Conservation (phyloP, 75 land plant species). For the Cunninghamia lanceolata region DNA sequence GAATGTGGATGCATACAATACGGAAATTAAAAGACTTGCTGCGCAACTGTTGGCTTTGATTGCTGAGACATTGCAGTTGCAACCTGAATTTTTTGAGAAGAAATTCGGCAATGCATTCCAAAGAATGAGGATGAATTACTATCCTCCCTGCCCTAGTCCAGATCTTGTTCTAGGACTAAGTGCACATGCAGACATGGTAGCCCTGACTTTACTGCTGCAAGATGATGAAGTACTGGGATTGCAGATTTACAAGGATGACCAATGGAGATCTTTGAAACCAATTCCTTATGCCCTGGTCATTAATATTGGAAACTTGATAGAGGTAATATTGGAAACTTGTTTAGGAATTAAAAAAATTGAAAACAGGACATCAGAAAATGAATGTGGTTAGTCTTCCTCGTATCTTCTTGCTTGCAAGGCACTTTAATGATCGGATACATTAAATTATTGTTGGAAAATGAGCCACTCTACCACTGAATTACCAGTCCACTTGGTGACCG, state of each 20-base stretch:
- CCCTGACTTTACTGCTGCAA: conserved; percentile 22
- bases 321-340: conserved; percentile 18
- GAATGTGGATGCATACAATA: neutral
- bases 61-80: conserved; percentile 32
- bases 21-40: neutral
- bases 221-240: conserved; percentile 20
- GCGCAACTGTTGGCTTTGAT: conserved; percentile 6
- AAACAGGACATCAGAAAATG: too few relatives aligned
- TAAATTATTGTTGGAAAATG: too few relatives aligned
- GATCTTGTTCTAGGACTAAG: conserved; percentile 20
- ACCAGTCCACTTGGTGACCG: too few relatives aligned
- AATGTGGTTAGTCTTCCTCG: too few relatives aligned
- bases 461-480: too few relatives aligned
- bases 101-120: too few relatives aligned
- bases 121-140: too few relatives aligned
- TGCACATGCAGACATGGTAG: conserved; percentile 18
- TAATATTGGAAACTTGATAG: conserved; percentile 20
- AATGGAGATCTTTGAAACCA: conserved; percentile 25
- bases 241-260: conserved; percentile 13
- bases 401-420: too few relatives aligned
- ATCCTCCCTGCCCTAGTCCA: conserved; percentile 21
- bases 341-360: neutral
- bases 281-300: conserved; percentile 13
- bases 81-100: conserved; percentile 27
- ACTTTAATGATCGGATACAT: neutral